These are phyloP conservation scores for Leishmania aethiopica DNA, from an alignment of 208 protist species.

Conservation along the genomic window DNA sequence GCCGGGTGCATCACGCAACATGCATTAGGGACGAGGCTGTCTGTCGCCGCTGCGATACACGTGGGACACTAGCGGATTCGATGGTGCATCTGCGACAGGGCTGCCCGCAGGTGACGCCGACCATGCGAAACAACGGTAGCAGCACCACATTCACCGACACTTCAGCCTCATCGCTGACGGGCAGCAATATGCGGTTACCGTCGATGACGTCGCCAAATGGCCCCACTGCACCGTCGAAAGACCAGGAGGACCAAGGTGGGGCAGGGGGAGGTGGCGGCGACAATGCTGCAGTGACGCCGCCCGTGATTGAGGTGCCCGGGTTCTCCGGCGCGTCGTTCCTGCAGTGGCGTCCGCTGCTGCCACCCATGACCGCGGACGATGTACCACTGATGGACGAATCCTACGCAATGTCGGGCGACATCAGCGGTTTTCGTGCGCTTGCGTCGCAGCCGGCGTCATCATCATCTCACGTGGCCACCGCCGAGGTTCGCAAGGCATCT, in stretches of 20 bases:
- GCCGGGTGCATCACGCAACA: slow-evolving; percentile 43
- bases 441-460: slow-evolving; percentile 2
- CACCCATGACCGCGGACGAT: slow-evolving; percentile 26
- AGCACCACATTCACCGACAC: neutral
- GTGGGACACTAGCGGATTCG: slow-evolving; percentile 41
- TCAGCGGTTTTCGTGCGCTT: neutral
- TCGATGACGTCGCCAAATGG: neutral
- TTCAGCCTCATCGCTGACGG: neutral
- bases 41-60: slow-evolving; percentile 49
- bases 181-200: neutral
- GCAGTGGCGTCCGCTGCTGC: slow-evolving; percentile 29
- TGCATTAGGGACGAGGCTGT: slow-evolving; percentile 39
- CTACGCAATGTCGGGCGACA: slow-evolving; percentile 16
- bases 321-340: slow-evolving; percentile 30
- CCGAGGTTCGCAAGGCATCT: slow-evolving; percentile 13
- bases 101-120: slow-evolving; percentile 13
- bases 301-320: slow-evolving; percentile 18
- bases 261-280: neutral
- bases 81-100: slow-evolving; percentile 41
- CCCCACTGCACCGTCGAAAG: neutral
- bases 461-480: neutral
- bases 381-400: slow-evolving; percentile 30
- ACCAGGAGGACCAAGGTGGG: slow-evolving; percentile 3
- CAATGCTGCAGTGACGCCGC: neutral
- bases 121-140: neutral